Evolutionary conservation across 495 filamentous ascomycete genomes (phyloP), one percentile per base, ranked within the genome.

Genomic region (Corynascus novoguineensis): DNA sequence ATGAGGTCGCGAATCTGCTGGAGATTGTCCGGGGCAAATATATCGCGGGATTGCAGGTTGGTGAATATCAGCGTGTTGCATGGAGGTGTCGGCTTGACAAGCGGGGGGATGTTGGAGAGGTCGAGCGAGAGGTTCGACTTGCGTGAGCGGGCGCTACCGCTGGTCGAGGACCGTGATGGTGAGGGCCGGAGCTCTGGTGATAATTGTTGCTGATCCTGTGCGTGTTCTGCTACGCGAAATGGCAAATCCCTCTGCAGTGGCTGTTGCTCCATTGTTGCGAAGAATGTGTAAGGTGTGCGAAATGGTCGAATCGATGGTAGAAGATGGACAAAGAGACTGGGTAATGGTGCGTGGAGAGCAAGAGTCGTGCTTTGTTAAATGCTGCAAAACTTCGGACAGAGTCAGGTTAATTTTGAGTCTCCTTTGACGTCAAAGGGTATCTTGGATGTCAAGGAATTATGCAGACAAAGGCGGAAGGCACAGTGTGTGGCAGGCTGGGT

Each of bases 31-130:
- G 89, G 79, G 59, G 83, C 79, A 81, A 98, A 98, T 70, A 95
- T 84, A 50, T 82, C 75, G 15, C 82, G 76, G 66, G 90, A 83
- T 63, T 85, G 75, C 32, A 98, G 84, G 71, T 96, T 89, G 62
- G 90, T 93, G 71, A 98, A 90, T 55, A 98, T 80, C 49, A 98
- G 88, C 0, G 91, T 97, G 74, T 98, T 98, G 57, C 89, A 87
- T 32, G 92, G 90, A 22, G 87, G 83, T 3, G 88, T 82, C 6
- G 93, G 92, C 64, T 85, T 81, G n/a, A 75, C 73, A 25, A 96
- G 78, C 3, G 89, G 80, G 32, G 92, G 92, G 19, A 97, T 68
- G 67, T 78, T 85, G 58, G 85, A 85, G 32, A 98, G 79, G 69
- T 97, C 92, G 55, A 98, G 78, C 5, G 84, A 86, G 51, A 93